Conservation (phyloP, 257 asterid genomes). For the Nicotiana benthamiana region DNA sequence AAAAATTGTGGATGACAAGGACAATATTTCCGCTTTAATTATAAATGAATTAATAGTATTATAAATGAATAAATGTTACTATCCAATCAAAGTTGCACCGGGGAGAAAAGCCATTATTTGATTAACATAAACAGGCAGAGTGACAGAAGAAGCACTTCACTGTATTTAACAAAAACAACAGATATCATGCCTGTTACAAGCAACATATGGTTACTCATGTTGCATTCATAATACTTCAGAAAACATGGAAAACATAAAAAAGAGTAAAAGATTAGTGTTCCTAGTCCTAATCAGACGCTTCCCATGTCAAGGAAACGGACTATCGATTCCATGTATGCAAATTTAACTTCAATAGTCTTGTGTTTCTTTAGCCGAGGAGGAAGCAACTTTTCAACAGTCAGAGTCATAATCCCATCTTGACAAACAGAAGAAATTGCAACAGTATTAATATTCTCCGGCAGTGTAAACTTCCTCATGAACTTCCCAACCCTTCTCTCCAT, state of each 20-base stretch:
- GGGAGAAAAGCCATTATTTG: not conserved
- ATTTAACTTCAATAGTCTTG: conserved; percentile 56
- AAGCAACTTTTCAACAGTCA: conserved; percentile 45
- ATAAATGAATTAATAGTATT: no score
- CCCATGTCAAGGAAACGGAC: not conserved
- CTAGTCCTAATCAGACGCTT: not conserved
- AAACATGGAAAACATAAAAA: not conserved
- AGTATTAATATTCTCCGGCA: conserved; percentile 34
- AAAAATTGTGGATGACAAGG: no score
- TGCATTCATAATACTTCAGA: not conserved
- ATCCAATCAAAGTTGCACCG: no score
- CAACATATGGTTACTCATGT: not conserved
- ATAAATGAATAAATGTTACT: no score
- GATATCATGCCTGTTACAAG: not conserved
- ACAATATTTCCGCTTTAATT: no score
- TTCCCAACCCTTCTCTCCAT: conserved; percentile 43
- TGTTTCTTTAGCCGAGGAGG: conserved; percentile 86
- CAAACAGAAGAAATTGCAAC: conserved; percentile 28
- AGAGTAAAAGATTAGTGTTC: not conserved
- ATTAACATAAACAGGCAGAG: no score
- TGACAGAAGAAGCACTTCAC: not conserved
- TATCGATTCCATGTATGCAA: conserved; percentile 20
- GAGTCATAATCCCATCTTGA: conserved; percentile 31
- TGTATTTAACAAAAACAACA: not conserved
- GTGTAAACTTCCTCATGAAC: conserved; percentile 33